Evolutionary conservation across 352 stramenopile species (phyloP).

Genomic region (Blastocystis sp.): DNA sequence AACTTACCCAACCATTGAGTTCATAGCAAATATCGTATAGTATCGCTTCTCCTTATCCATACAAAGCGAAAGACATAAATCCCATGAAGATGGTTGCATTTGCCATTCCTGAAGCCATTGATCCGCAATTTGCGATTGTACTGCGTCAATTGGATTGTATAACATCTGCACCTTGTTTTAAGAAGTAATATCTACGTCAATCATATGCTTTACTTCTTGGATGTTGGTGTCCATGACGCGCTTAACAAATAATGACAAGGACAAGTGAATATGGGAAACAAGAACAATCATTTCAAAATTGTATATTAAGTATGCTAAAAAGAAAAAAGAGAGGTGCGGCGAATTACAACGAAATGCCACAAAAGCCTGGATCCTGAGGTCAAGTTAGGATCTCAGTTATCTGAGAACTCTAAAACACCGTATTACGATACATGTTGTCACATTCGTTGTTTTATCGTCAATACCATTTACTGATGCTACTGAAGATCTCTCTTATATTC

Average conservation of each 20-base stretch:
- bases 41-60: neutral
- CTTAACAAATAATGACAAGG: neutral
- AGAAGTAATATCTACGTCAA: neutral
- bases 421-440: no score
- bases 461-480: no score
- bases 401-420: no score
- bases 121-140: constrained; percentile 25
- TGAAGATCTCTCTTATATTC: no score
- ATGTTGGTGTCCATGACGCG: neutral
- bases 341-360: neutral
- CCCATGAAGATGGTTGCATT: neutral
- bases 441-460: no score
- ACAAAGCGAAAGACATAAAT: neutral
- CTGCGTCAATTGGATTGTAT: constrained; percentile 20
- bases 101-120: constrained; percentile 50
- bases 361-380: no score
- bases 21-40: constrained; percentile 29
- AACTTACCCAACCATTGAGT: constrained; percentile 42
- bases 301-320: no score
- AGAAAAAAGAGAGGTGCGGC: neutral
- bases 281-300: neutral
- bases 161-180: constrained; percentile 3
- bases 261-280: neutral
- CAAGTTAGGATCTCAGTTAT: no score
- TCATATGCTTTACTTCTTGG: neutral